A percentile compares a stretch with the other conserved stretches of the same genome.
These are phyloP conservation scores for Lichtheimia hyalospora DNA, from an alignment of 371 early-diverging fungal species.

Conservation along the genomic window DNA sequence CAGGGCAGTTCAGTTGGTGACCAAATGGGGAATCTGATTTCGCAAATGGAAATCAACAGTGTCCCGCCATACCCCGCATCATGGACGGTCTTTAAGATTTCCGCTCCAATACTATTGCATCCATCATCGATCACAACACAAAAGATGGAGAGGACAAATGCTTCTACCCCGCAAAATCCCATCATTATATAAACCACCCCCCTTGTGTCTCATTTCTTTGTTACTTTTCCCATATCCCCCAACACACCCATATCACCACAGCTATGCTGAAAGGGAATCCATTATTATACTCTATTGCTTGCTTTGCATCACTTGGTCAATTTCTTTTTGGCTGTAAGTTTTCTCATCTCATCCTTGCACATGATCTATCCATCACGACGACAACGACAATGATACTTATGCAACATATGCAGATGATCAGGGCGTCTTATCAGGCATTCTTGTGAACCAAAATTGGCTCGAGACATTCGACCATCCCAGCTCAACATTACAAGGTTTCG, in stretches of 20 bases:
- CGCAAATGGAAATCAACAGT: too few relatives aligned
- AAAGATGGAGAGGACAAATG: too few relatives aligned
- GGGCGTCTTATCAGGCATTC: constrained; percentile 39
- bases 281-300: constrained; percentile 29
- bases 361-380: too few relatives aligned
- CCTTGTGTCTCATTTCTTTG: neutral
- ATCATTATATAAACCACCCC: too few relatives aligned
- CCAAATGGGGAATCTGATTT: too few relatives aligned
- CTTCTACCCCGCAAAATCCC: too few relatives aligned
- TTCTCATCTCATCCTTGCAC: neutral
- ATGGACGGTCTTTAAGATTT: neutral
- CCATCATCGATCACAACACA: too few relatives aligned
- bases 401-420: constrained; percentile 24
- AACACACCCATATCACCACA: neutral
- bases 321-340: constrained; percentile 47
- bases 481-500: constrained; percentile 36
- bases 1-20: too few relatives aligned
- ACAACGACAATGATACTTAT: too few relatives aligned
- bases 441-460: constrained; percentile 39
- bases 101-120: too few relatives aligned
- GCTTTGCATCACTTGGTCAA: constrained; percentile 41
- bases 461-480: constrained; percentile 22
- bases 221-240: neutral
- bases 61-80: too few relatives aligned
- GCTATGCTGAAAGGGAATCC: constrained; percentile 16